Conservation (phyloP, 2,329 filamentous ascomycete species). For the Fusarium algeriense region DNA sequence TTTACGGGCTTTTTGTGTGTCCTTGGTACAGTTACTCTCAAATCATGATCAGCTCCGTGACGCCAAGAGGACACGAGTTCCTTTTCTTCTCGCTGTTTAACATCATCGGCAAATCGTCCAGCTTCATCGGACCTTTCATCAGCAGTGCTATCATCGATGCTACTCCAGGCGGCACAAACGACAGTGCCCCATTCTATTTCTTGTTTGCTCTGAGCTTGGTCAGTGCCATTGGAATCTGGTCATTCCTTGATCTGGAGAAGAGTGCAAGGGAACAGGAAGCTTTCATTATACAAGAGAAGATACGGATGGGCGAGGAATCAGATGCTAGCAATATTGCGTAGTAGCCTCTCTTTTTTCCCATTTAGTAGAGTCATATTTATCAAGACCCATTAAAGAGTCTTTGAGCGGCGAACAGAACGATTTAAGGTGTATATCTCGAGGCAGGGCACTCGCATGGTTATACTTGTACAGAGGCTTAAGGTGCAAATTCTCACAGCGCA, state of each 20-base stretch:
- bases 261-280: constrained; percentile 69
- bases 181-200: constrained; percentile 75
- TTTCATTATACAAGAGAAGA: constrained; percentile 60
- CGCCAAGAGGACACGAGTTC: constrained; percentile 75
- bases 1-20: constrained; percentile 75
- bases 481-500: too few species aligned
- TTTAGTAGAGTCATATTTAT: too few species aligned
- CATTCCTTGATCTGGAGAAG: constrained; percentile 71
- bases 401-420: too few species aligned
- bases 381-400: too few species aligned
- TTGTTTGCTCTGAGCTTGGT: constrained; percentile 69
- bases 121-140: constrained; percentile 77
- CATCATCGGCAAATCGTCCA: constrained; percentile 76
- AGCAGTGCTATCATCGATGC: constrained; percentile 76
- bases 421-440: too few species aligned
- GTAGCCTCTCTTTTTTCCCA: too few species aligned
- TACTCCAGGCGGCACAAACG: constrained; percentile 64
- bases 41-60: constrained; percentile 78
- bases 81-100: constrained; percentile 78
- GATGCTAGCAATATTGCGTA: not conserved
- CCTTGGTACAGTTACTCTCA: constrained; percentile 79
- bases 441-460: too few species aligned
- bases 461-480: too few species aligned
- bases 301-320: constrained; percentile 29
- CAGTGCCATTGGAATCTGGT: constrained; percentile 65